A percentile compares a stretch with the other conserved stretches of the same genome.
Evolutionary conservation across 1,284 basidiomycete genomes (phyloP).

Genomic region (Ustanciosporium gigantosporum): DNA sequence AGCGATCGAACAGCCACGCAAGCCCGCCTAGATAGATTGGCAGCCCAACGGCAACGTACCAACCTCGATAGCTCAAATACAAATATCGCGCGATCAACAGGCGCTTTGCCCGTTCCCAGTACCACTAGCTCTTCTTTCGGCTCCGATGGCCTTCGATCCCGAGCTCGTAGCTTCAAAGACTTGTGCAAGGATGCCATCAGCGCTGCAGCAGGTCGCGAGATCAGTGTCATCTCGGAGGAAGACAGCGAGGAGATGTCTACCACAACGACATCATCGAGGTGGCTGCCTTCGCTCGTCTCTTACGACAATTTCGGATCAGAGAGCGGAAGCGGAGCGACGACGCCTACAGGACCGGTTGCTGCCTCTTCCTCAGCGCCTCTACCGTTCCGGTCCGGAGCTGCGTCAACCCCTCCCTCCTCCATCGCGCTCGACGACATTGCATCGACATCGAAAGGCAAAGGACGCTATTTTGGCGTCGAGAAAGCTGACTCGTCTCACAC

Average conservation of each 20-base stretch:
- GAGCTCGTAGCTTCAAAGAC: conserved; percentile 32
- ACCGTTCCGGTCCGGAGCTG: too few relatives aligned
- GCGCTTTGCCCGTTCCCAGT: conserved; percentile 15
- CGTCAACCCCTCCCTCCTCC: conserved; percentile 1
- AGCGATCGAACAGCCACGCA: conserved; percentile 15
- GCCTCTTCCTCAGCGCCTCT: background rate
- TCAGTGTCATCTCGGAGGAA: conserved; percentile 18
- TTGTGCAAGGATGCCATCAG: conserved; percentile 22
- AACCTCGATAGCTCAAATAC: conserved; percentile 2
- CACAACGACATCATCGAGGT: conserved; percentile 13
- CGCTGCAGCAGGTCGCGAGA: conserved; percentile 6
- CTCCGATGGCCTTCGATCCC: conserved; percentile 17
- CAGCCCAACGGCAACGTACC: background rate
- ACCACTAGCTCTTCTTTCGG: conserved; percentile 4
- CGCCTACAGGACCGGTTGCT: conserved; percentile 13
- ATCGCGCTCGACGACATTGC: conserved; percentile 20
- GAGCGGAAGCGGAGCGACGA: conserved; percentile 16
- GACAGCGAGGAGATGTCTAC: conserved; percentile 16
- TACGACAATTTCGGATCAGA: conserved; percentile 14
- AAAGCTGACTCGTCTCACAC: conserved; percentile 8
- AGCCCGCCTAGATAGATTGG: conserved; percentile 10
- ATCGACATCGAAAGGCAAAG: conserved; percentile 6
- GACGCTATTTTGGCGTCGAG: conserved; percentile 21
- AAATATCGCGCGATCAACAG: conserved; percentile 13
- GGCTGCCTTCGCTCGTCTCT: conserved; percentile 17